These are phyloP conservation scores for Psilocybe azurescens DNA, from an alignment of 768 basidiomycete species.

Conservation along the genomic window DNA sequence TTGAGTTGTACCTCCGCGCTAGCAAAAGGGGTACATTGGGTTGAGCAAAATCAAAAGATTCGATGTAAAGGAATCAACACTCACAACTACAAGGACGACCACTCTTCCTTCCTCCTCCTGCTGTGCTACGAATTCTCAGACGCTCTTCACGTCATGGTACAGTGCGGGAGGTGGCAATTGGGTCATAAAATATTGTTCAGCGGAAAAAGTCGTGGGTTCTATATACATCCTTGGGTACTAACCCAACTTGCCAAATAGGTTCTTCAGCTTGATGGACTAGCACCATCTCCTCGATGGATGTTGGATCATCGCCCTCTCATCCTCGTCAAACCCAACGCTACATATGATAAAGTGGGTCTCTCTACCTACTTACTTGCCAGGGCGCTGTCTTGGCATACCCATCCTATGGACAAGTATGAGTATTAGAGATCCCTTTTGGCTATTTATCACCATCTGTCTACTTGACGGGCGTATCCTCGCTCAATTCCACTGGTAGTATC, in stretches of 20 bases:
- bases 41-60: constrained; percentile 3
- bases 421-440: neutral
- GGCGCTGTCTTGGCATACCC: constrained; percentile 1
- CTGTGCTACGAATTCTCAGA: constrained; percentile 70
- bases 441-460: constrained; percentile 3
- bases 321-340: constrained; percentile 2
- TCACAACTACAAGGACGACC: constrained; percentile 93
- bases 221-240: constrained; percentile 31
- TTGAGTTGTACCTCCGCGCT: constrained; percentile 99
- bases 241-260: neutral
- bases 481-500: no score
- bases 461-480: constrained; percentile 1
- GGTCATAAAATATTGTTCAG: constrained; percentile 89
- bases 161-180: constrained; percentile 81
- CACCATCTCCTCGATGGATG: neutral
- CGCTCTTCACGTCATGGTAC: constrained; percentile 65
- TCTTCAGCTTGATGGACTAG: neutral
- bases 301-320: neutral
- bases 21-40: constrained; percentile 15
- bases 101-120: constrained; percentile 70
- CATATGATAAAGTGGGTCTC: neutral
- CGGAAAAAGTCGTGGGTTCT: constrained; percentile 67
- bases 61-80: constrained; percentile 28
- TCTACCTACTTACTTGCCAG: neutral
- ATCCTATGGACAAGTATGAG: neutral